These are phyloP conservation scores for Alternaria sp. DNA, from an alignment of 2,329 filamentous ascomycete genomes.

Conservation along the genomic window DNA sequence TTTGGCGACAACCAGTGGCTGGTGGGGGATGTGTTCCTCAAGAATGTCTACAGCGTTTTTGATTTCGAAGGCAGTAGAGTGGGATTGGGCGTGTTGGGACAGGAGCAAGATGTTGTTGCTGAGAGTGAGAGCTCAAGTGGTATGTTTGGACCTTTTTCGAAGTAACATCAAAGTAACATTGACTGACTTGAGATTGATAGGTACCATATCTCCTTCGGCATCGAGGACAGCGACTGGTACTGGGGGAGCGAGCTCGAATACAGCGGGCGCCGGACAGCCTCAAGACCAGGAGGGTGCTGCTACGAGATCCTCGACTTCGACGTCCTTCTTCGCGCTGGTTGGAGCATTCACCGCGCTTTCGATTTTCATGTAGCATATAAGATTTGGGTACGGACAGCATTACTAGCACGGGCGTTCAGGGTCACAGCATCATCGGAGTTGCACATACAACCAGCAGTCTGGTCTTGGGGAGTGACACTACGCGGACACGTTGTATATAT, in stretches of 20 bases:
- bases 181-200: neutral
- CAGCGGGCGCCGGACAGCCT: neutral
- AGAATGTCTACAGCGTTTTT: slow-evolving; percentile 88
- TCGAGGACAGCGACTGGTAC: neutral
- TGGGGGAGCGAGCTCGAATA: neutral
- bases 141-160: slow-evolving; percentile 1
- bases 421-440: neutral
- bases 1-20: slow-evolving; percentile 72
- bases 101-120: neutral
- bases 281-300: slow-evolving; percentile 6
- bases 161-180: neutral
- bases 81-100: slow-evolving; percentile 54
- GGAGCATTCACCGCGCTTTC: neutral
- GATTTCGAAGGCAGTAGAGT: slow-evolving; percentile 73
- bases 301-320: neutral
- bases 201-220: slow-evolving; percentile 1
- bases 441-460: neutral
- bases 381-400: neutral
- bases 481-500: neutral
- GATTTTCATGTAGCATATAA: slow-evolving; percentile 5
- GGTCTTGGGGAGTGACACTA: neutral
- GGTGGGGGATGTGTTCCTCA: slow-evolving; percentile 84
- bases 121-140: slow-evolving; percentile 4
- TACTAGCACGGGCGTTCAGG: neutral
- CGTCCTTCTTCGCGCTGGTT: neutral